Base-by-base conservation (phyloP, 306 rosid species). In the Chamaecrista fasciculata region DNA sequence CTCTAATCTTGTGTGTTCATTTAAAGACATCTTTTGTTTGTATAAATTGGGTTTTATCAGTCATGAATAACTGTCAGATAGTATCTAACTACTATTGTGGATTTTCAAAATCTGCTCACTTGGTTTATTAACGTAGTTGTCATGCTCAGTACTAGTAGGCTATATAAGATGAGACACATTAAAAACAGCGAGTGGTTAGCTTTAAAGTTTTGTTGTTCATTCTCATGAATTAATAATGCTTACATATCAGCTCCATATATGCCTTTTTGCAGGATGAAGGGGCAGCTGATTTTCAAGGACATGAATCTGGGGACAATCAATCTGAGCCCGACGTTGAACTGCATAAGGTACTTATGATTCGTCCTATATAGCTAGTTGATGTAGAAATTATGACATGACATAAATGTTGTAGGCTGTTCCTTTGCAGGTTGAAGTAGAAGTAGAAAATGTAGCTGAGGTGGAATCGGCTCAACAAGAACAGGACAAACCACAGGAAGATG, bases 351-450 rank as follows among this genome's bases (percentile, higher is more conserved):
- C 46, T 23, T 29, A 36, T 37, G 33, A 8, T 53, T 67, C 63
- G 37, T 24, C 28, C 36, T 18, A 20, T 19, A 52, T 57, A 14
- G 71, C 42, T 72, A 62, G 7, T 58, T 49, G 49, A 19, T 42
- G 11, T 34, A 11, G 68, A 72, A 62, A 21, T 14, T 49, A 62
- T 34, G 64, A 71, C 37, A 6, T 52, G 64, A 19, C 57, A 36
- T 64, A 46, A 46, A 50, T 49, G 33, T 33, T 10, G 0, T 36
- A 56, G n/a, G 40, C 43, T 76, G 70, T 70, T 57, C 31, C 71
- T 75, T 83, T 77, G 56, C 91, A 91, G 99, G 92, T 81, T 31
- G 42, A 57, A 57, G 63, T 44, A 49, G 96, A 81, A 71, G 78
- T 67, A 0, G 88, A 85, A 63, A 53, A 74, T 68, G 64, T 69